phyloP scores from a whole-genome alignment of 371 early-diverging fungal species.

The Actinomucor elegans region DNA sequence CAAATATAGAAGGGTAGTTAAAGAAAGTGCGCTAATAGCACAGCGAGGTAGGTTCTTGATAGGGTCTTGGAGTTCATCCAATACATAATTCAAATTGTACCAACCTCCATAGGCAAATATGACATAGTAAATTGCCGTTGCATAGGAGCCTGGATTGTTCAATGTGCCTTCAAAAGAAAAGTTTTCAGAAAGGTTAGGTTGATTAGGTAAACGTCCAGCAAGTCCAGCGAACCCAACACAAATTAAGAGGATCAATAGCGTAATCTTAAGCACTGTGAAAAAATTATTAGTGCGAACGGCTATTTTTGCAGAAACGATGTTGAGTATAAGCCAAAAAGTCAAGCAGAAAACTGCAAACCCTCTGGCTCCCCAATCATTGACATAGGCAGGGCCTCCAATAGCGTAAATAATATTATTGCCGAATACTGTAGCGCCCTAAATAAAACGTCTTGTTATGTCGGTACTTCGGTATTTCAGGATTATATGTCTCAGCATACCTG shows the following conservation, averaged over 20 bases:
- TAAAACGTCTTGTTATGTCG: neutral
- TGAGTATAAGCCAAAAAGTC: conserved; percentile 27
- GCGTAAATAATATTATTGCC: conserved; percentile 31
- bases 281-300: conserved; percentile 24
- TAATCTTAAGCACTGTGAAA: conserved; percentile 26
- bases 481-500: too few relatives aligned
- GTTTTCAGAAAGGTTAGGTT: conserved; percentile 13
- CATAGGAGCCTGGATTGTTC: conserved; percentile 23
- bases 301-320: conserved; percentile 21
- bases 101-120: conserved; percentile 27
- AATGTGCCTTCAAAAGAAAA: conserved; percentile 25
- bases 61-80: conserved; percentile 27
- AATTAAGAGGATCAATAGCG: conserved; percentile 16
- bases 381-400: conserved; percentile 18
- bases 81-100: conserved; percentile 28
- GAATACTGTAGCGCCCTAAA: conserved; percentile 26
- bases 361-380: conserved; percentile 25
- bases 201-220: conserved; percentile 20
- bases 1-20: conserved; percentile 17
- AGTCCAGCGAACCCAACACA: conserved; percentile 31
- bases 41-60: conserved; percentile 28
- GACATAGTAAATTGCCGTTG: conserved; percentile 26
- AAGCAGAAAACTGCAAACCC: conserved; percentile 30
- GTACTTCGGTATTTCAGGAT: neutral
- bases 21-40: conserved; percentile 18